Evolutionary conservation across 768 basidiomycete species (phyloP).

Genomic region (Panellus pusillus): DNA sequence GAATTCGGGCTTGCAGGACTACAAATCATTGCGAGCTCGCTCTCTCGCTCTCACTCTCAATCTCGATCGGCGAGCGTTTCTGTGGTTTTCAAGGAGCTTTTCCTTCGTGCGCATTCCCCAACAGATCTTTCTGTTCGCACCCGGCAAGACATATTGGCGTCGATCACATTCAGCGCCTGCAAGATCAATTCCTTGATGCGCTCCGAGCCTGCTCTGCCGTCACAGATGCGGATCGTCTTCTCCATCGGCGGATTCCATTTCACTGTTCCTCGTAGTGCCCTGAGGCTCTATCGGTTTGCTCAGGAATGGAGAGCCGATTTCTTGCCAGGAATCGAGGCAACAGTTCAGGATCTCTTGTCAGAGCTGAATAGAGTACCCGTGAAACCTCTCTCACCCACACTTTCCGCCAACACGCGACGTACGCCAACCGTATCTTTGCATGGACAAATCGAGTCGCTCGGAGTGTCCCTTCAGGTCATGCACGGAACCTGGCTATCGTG

Average conservation of each 20-base stretch:
- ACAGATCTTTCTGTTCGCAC: constrained; percentile 36
- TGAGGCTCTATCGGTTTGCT: constrained; percentile 74
- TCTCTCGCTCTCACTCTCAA: constrained; percentile 29
- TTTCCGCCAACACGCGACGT: constrained; percentile 27
- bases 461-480: constrained; percentile 78
- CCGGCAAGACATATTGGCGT: constrained; percentile 62
- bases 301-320: constrained; percentile 85
- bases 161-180: constrained; percentile 48
- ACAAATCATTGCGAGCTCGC: constrained; percentile 36
- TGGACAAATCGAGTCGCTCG: constrained; percentile 48
- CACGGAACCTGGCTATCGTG: constrained; percentile 86
- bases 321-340: constrained; percentile 70
- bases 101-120: constrained; percentile 60
- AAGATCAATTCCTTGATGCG: constrained; percentile 47
- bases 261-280: constrained; percentile 76
- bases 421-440: constrained; percentile 49
- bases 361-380: constrained; percentile 53
- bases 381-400: constrained; percentile 34
- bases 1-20: constrained; percentile 52
- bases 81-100: constrained; percentile 49
- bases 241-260: constrained; percentile 47
- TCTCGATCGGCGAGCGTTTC: constrained; percentile 49
- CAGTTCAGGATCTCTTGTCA: constrained; percentile 61
- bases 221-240: constrained; percentile 44
- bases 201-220: constrained; percentile 42